Evolutionary conservation across 2,329 filamentous ascomycete species (phyloP).

Genomic region (Lojkania enalia): DNA sequence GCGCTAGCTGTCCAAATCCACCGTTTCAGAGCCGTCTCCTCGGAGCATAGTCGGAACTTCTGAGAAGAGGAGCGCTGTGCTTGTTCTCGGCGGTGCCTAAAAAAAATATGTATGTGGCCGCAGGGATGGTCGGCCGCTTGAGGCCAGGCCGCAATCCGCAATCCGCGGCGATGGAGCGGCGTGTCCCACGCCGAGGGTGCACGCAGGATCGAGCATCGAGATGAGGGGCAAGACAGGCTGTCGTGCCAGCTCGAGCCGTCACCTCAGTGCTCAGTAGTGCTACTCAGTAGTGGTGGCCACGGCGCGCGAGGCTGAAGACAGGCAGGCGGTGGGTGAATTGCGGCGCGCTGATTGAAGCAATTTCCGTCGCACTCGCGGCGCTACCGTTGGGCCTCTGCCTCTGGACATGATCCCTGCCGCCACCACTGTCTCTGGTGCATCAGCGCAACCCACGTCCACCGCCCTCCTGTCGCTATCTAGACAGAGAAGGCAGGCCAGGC

Average conservation of each 20-base stretch:
- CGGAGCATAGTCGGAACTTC: conserved; percentile 6
- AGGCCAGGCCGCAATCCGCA: conserved; percentile 15
- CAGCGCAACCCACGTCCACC: too few species aligned
- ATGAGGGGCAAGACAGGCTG: conserved; percentile 15
- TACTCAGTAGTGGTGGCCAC: neutral
- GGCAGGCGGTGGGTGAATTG: conserved; percentile 18
- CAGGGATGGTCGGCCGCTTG: conserved; percentile 1
- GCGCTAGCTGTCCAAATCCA: conserved; percentile 23
- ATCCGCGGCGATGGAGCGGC: conserved; percentile 29
- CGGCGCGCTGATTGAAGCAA: conserved; percentile 36
- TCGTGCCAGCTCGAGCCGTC: conserved; percentile 13
- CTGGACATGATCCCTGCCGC: too few species aligned
- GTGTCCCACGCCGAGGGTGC: conserved; percentile 27
- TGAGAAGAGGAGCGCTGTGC: conserved; percentile 23
- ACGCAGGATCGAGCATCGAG: conserved; percentile 16
- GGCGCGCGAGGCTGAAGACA: conserved; percentile 28
- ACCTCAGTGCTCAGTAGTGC: conserved; percentile 21
- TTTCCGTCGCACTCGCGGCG: conserved; percentile 28
- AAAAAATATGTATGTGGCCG: too few species aligned
- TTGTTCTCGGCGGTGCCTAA: conserved; percentile 33
- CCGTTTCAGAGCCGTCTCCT: conserved; percentile 36
- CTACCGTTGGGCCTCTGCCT: conserved; percentile 41
- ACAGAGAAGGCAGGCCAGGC: conserved; percentile 12
- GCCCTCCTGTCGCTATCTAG: conserved; percentile 30
- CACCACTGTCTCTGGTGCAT: too few species aligned